Percentiles rank a stretch among this genome's conserved stretches.
phyloP scores from a whole-genome alignment of 306 rosid genomes.

The Pyrus pyrifolia region DNA sequence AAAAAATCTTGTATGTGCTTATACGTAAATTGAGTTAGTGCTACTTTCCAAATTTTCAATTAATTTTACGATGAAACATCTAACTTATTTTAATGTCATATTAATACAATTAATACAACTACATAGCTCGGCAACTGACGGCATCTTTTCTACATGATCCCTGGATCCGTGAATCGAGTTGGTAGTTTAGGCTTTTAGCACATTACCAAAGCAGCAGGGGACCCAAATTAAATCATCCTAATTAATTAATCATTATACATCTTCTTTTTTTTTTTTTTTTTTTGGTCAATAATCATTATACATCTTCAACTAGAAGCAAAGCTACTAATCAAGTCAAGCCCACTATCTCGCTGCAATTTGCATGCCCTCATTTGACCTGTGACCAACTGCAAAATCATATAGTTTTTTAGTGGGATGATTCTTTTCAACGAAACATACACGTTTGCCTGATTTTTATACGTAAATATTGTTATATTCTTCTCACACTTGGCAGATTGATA shows the following conservation, averaged over 20 bases:
- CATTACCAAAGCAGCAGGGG: conserved; percentile 1
- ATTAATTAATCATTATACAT: not conserved
- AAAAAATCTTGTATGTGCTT: too few species aligned
- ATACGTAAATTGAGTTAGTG: too few species aligned
- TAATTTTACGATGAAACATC: too few species aligned
- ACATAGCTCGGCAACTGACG: not conserved
- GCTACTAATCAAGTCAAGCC: too few species aligned
- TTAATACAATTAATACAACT: too few species aligned
- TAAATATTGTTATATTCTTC: too few species aligned
- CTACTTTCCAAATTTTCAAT: too few species aligned
- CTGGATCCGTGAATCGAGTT: not conserved
- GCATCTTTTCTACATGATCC: not conserved
- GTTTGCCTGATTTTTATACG: too few species aligned
- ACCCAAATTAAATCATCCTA: conserved; percentile 7
- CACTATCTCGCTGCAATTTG: not conserved
- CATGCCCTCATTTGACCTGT: not conserved
- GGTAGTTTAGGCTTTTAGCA: not conserved
- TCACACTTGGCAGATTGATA: too few species aligned
- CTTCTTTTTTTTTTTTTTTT: not conserved
- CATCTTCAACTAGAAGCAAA: conserved; percentile 8
- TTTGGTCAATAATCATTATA: not conserved
- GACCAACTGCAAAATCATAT: not conserved
- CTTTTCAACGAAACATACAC: too few species aligned
- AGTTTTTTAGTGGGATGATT: too few species aligned
- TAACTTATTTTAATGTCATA: too few species aligned